phyloP scores from a whole-genome alignment of 164 flowering plant species.

The Stephania japonica region DNA sequence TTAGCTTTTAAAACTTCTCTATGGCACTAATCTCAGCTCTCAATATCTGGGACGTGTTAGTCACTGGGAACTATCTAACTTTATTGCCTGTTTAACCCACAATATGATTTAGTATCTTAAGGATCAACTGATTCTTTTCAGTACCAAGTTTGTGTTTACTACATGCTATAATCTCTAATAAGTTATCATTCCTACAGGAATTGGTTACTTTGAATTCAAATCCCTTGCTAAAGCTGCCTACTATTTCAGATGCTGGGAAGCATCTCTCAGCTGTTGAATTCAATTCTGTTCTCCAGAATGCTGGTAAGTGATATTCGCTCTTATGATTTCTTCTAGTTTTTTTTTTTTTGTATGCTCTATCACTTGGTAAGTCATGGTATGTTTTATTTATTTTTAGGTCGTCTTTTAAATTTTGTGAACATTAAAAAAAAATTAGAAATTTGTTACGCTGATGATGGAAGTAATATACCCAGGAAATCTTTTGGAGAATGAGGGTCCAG shows the following conservation, averaged over 20 bases:
- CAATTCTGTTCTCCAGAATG: constrained; percentile 67
- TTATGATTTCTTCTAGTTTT: background rate
- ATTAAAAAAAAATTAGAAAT: background rate
- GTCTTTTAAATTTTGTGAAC: background rate
- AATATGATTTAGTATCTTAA: background rate
- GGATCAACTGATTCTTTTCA: background rate
- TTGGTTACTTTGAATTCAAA: constrained; percentile 71
- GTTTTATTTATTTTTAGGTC: background rate
- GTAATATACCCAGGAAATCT: constrained; percentile 21
- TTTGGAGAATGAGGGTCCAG: constrained; percentile 25
- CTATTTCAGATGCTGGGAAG: constrained; percentile 68
- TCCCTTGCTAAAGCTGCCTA: constrained; percentile 60
- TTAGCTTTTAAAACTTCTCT: background rate
- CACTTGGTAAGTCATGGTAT: background rate
- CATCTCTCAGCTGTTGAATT: constrained; percentile 87
- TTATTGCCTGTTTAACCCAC: background rate
- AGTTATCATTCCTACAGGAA: constrained; percentile 44
- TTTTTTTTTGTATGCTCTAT: background rate
- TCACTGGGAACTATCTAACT: background rate
- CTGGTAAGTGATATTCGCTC: constrained; percentile 33
- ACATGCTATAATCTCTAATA: background rate
- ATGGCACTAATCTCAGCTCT: background rate
- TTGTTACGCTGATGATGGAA: constrained; percentile 10
- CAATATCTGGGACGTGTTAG: background rate
- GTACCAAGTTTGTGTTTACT: background rate